Conservation (phyloP, 1,139 yeast genomes). For the Hansenula lynferdii region DNA sequence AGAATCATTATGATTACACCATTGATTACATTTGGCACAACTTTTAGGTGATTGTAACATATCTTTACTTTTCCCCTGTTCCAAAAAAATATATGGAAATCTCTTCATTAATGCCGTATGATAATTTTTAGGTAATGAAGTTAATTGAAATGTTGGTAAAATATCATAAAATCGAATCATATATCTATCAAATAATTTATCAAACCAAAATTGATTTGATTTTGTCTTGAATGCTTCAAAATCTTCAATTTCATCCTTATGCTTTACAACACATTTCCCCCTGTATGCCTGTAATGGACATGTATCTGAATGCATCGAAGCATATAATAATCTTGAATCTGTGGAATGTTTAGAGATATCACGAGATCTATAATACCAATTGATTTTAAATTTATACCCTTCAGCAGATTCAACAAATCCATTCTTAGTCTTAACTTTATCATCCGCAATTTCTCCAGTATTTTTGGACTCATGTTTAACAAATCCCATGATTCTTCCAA, state of each 20-base stretch:
- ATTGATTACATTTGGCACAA: conserved; percentile 75
- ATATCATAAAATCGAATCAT: conserved; percentile 83
- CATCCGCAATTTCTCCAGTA: conserved; percentile 12
- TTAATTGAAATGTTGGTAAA: conserved; percentile 51
- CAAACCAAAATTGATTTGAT: conserved; percentile 81
- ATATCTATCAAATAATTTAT: conserved; percentile 80
- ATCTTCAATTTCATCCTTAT: conserved; percentile 56
- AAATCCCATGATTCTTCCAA: conserved; percentile 83
- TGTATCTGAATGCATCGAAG: conserved; percentile 82
- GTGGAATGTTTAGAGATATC: conserved; percentile 66
- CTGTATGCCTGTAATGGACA: conserved; percentile 77
- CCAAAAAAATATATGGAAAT: conserved; percentile 72
- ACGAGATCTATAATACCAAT: conserved; percentile 90
- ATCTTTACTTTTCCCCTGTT: conserved; percentile 61
- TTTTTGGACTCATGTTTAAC: conserved; percentile 36
- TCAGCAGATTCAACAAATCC: conserved; percentile 34
- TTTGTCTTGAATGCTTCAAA: conserved; percentile 47
- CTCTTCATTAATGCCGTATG: conserved; percentile 61
- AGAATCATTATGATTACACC: conserved; percentile 77
- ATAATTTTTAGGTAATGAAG: conserved; percentile 48
- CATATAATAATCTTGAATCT: conserved; percentile 74
- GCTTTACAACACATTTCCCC: conserved; percentile 70
- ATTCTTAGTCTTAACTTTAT: conserved; percentile 4
- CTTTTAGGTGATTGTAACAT: conserved; percentile 59
- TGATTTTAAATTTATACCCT: conserved; percentile 60